These are phyloP conservation scores for Hirsutella thompsonii DNA, from an alignment of 2,329 filamentous ascomycete genomes.

Conservation along the genomic window DNA sequence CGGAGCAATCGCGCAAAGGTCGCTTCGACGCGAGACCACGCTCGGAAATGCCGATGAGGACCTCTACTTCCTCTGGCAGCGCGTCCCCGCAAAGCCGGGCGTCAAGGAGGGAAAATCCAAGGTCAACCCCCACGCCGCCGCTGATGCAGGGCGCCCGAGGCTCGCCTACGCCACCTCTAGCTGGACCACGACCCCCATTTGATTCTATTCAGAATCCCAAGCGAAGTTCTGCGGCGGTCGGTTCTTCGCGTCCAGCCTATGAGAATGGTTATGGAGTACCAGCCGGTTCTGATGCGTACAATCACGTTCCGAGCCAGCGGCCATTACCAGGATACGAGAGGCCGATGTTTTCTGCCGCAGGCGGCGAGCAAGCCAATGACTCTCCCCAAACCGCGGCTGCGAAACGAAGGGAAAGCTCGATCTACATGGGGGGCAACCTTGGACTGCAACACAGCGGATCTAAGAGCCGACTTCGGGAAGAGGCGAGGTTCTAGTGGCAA, in stretches of 20 bases:
- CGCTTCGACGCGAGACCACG: conserved; percentile 16
- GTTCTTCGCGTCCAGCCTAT: conserved; percentile 26
- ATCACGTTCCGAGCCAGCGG: conserved; percentile 8
- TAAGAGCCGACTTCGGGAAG: conserved; percentile 41
- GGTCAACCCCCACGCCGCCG: conserved; percentile 38
- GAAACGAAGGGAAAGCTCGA: conserved; percentile 46
- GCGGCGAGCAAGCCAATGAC: conserved; percentile 10
- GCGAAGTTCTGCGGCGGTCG: conserved; percentile 17
- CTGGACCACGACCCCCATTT: conserved; percentile 20
- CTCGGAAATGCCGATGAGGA: conserved; percentile 27
- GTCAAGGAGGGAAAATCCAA: conserved; percentile 13
- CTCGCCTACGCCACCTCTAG: conserved; percentile 30
- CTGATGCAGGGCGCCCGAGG: conserved; percentile 19
- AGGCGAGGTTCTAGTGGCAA: conserved; percentile 30
- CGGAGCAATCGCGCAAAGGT: conserved; percentile 17
- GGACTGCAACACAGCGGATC: conserved; percentile 36
- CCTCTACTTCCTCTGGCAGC: conserved; percentile 35
- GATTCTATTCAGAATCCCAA: conserved; percentile 30
- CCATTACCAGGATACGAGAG: conserved; percentile 23
- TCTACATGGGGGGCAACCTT: conserved; percentile 38
- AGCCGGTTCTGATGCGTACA: conserved; percentile 11
- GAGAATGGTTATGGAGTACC: conserved; percentile 25
- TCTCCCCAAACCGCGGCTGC: conserved; percentile 15
- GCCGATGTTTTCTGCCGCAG: conserved; percentile 17
- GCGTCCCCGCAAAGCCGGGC: conserved; percentile 39